Evolutionary conservation across 2,329 filamentous ascomycete species (phyloP).

Genomic region (Cladosporium oxysporum): DNA sequence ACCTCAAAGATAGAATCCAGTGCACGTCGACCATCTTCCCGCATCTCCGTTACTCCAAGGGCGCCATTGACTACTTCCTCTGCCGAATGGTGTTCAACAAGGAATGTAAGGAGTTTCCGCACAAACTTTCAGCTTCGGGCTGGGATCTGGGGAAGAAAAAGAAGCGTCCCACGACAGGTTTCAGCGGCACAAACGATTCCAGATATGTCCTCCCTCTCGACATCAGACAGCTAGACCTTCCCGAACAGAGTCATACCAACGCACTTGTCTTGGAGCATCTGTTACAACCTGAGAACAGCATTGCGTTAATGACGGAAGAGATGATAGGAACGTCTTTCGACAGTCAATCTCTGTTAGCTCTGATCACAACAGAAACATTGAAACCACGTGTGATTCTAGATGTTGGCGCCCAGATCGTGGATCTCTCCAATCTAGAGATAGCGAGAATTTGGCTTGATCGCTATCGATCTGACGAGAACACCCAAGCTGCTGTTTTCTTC

Average conservation of each 20-base stretch:
- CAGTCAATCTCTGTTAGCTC: conserved; percentile 48
- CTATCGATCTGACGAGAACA: conserved; percentile 26
- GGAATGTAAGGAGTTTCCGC: conserved; percentile 64
- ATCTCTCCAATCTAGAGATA: conserved; percentile 59
- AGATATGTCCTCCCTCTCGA: conserved; percentile 59
- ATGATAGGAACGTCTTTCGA: conserved; percentile 17
- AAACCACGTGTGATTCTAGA: conserved; percentile 71
- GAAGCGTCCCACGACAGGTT: conserved; percentile 64
- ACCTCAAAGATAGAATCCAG: conserved; percentile 29
- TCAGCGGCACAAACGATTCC: conserved; percentile 72
- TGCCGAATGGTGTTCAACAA: conserved; percentile 65
- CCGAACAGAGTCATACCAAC: conserved; percentile 62
- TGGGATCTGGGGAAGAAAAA: conserved; percentile 63
- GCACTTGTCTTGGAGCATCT: conserved; percentile 64
- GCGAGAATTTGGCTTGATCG: conserved; percentile 59
- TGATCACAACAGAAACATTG: no score
- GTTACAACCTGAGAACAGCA: conserved; percentile 54
- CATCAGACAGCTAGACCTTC: conserved; percentile 63
- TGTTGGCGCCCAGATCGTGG: conserved; percentile 69
- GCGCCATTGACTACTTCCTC: conserved; percentile 65
- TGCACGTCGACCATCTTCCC: conserved; percentile 37
- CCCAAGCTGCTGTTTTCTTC: conserved; percentile 59
- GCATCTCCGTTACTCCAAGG: conserved; percentile 54
- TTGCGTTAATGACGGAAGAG: conserved; percentile 24
- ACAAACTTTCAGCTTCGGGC: conserved; percentile 65